Evolutionary conservation across 2,329 filamentous ascomycete species (phyloP), one percentile per base, ranked within the genome.

Genomic region (Botrytis tulipae): DNA sequence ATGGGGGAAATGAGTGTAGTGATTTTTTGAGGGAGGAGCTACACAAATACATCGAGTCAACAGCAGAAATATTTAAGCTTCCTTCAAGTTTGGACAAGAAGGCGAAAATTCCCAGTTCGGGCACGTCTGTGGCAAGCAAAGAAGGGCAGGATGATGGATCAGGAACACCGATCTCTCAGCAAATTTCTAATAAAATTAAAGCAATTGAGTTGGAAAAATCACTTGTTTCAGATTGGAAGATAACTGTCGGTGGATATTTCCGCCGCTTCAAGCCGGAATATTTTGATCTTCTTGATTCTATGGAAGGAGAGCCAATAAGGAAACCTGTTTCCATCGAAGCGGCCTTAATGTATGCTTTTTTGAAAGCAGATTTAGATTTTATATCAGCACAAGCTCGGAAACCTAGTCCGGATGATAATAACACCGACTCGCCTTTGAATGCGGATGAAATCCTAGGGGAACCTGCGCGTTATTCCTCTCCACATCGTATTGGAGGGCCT

Each of bases 301-400:
- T 81, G 42, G 78, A 80, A 8, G 79, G 81, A 5, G 76, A 78
- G 1, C 59, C 77, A 63, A 68, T 74, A 25, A 74, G 78, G 6
- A 79, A 80, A 22, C 82, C 86, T 22, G 86, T 91, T 51, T 90
- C 89, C 22, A 88, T 95, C 75, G 92, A 95, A 80, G 89, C 92
- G 1, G 90, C 97, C 51, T 86, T 99, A 71, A 92, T 92, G 74
- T 98, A 98, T 82, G 94, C 95, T 35, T 99, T 99, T 79, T 86
- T 99, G 67, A 93, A 94, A 78, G 94, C 95, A 48, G 96, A 99
- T 82, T 89, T 98, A 70, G 95, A 98, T 83, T 99, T 99, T 80
- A 91, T 98, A 72, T 89, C 92, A 9, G 94, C 94, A 0, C 95
- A 98, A 83, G 94, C 94, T 8, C 88, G 89, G 63, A 97, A 97